Conservation (phyloP, 345 rosid genomes). For the Iberis pinnata region DNA sequence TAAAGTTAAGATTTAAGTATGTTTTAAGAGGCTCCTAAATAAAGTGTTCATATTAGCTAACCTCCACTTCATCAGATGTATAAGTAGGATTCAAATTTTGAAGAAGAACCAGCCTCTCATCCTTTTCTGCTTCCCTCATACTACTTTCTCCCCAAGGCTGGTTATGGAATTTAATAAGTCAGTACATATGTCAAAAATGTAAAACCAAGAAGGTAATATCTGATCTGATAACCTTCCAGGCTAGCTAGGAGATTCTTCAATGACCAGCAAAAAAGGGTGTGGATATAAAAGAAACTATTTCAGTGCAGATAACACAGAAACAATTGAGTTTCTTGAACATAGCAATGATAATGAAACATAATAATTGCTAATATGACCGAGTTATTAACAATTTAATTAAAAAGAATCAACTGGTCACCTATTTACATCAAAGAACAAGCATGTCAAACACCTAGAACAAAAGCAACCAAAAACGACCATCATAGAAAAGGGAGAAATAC, state of each 20-base stretch:
- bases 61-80: constrained; percentile 67
- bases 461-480: constrained; percentile 4
- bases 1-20: constrained; percentile 1
- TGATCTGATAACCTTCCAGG: constrained; percentile 5
- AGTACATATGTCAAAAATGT: neutral
- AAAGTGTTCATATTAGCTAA: constrained; percentile 16
- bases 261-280: constrained; percentile 1
- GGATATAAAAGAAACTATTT: neutral
- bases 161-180: constrained; percentile 18
- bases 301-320: constrained; percentile 1
- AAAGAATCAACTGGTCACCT: constrained; percentile 5
- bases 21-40: constrained; percentile 7
- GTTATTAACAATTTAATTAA: neutral
- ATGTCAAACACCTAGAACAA: constrained; percentile 7
- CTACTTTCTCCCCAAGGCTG: constrained; percentile 77
- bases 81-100: constrained; percentile 67
- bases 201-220: constrained; percentile 1
- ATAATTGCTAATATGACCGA: no score
- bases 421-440: constrained; percentile 9
- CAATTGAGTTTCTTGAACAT: no score
- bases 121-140: constrained; percentile 42
- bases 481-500: constrained; percentile 30
- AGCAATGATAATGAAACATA: no score
- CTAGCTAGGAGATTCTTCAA: constrained; percentile 10
- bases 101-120: constrained; percentile 57